These are phyloP conservation scores for Chimonanthus salicifolius DNA, from an alignment of 164 flowering plant species.

Conservation along the genomic window DNA sequence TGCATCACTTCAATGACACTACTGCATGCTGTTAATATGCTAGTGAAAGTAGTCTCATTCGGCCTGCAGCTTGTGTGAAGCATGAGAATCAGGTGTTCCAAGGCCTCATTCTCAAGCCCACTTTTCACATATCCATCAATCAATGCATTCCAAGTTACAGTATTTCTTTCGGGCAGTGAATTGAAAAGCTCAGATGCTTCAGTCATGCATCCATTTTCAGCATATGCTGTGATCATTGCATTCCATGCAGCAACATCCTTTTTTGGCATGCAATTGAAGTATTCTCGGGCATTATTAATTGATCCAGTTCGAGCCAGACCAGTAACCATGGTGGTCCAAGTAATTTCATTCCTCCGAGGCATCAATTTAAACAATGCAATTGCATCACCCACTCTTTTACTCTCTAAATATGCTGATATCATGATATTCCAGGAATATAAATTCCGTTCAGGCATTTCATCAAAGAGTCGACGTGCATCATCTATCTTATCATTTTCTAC, in stretches of 20 bases:
- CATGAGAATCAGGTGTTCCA: constrained; percentile 36
- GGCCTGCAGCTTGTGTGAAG: constrained; percentile 31
- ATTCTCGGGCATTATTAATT: constrained; percentile 29
- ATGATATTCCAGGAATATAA: constrained; percentile 47
- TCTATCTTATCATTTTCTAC: constrained; percentile 28
- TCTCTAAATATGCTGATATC: constrained; percentile 36
- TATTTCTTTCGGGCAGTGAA: constrained; percentile 35
- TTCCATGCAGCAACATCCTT: constrained; percentile 60
- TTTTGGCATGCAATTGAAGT: constrained; percentile 48
- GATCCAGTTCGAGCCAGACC: constrained; percentile 47
- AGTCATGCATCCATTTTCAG: constrained; percentile 29
- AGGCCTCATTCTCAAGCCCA: constrained; percentile 32
- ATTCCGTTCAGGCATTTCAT: constrained; percentile 43
- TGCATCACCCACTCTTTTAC: constrained; percentile 33
- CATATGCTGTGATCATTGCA: constrained; percentile 58
- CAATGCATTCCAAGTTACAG: constrained; percentile 48
- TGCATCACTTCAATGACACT: constrained; percentile 32
- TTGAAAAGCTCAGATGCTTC: constrained; percentile 45
- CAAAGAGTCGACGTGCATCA: constrained; percentile 37
- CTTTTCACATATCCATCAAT: constrained; percentile 43
- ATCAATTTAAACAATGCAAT: constrained; percentile 34
- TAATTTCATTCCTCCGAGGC: constrained; percentile 42
- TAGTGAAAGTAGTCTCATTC: constrained; percentile 37
- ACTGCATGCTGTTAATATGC: constrained; percentile 32
- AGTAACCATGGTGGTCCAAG: constrained; percentile 58